Evolutionary conservation across 257 asterid genomes (phyloP).

Genomic region (Solanum okadae): DNA sequence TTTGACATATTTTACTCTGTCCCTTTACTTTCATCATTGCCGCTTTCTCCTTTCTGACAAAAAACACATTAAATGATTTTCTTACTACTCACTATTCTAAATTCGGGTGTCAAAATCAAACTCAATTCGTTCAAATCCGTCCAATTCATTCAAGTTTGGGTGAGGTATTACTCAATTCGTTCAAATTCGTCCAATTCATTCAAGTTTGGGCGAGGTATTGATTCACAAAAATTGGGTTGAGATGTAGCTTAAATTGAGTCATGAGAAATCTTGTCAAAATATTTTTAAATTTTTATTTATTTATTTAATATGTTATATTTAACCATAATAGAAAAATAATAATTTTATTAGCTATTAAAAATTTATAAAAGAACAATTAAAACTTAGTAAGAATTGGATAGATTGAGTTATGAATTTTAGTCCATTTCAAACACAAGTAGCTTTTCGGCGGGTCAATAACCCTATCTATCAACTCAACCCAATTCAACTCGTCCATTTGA

Average conservation of each 20-base stretch:
- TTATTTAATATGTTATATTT: too few relatives aligned
- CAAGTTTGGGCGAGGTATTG: not conserved
- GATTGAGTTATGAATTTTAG: too few relatives aligned
- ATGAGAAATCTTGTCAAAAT: too few relatives aligned
- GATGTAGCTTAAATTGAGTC: not conserved
- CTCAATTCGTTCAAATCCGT: too few relatives aligned
- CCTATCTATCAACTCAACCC: too few relatives aligned
- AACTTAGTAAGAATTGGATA: not conserved
- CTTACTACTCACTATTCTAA: not conserved
- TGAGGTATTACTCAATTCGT: not conserved
- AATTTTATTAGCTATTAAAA: too few relatives aligned
- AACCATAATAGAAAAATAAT: too few relatives aligned
- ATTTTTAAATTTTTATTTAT: too few relatives aligned
- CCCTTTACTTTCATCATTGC: constrained; percentile 4
- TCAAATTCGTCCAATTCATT: not conserved
- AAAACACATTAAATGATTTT: not conserved
- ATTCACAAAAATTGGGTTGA: not conserved
- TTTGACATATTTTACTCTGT: constrained; percentile 34
- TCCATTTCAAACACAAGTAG: not conserved
- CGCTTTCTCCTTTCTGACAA: not conserved
- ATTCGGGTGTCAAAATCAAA: not conserved
- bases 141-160: not conserved
- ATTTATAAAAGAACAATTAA: too few relatives aligned
- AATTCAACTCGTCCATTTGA: too few relatives aligned
- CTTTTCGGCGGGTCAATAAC: not conserved